Percentiles rank a stretch among this genome's conserved stretches.
phyloP scores from a whole-genome alignment of 495 filamentous ascomycete genomes.

The Aspergillus avenaceus region DNA sequence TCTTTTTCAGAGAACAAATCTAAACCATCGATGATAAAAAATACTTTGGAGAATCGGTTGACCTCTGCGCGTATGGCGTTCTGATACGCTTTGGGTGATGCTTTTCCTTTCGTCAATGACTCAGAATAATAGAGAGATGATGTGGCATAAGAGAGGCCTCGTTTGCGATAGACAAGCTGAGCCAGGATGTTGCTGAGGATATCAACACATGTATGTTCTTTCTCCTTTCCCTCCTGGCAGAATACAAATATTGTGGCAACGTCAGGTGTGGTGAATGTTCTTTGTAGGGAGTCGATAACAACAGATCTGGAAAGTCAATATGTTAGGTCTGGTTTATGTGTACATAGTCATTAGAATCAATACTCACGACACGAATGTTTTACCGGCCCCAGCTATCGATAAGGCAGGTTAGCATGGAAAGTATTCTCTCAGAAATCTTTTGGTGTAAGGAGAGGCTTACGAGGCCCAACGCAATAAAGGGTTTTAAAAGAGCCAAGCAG shows the following conservation, averaged over 20 bases:
- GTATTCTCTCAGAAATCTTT: not conserved
- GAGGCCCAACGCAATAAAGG: constrained; percentile 27
- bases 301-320: constrained; percentile 22
- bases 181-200: constrained; percentile 26
- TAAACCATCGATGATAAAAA: constrained; percentile 29
- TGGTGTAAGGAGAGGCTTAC: constrained; percentile 13
- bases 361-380: constrained; percentile 32
- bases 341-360: not conserved
- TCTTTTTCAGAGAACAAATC: constrained; percentile 28
- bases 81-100: constrained; percentile 28
- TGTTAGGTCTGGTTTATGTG: no score
- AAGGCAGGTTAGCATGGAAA: not conserved
- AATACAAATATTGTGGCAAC: constrained; percentile 31
- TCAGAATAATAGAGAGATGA: constrained; percentile 21
- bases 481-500: constrained; percentile 22
- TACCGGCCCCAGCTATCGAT: constrained; percentile 32
- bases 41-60: constrained; percentile 28
- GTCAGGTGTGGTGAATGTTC: constrained; percentile 29
- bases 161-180: constrained; percentile 30
- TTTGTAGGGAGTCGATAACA: constrained; percentile 27
- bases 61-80: constrained; percentile 33
- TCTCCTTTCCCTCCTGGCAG: constrained; percentile 24
- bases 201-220: constrained; percentile 15
- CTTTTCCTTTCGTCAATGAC: constrained; percentile 13
- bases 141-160: constrained; percentile 18